phyloP scores from a whole-genome alignment of 2,329 filamentous ascomycete species.

The Fusarium poae region DNA sequence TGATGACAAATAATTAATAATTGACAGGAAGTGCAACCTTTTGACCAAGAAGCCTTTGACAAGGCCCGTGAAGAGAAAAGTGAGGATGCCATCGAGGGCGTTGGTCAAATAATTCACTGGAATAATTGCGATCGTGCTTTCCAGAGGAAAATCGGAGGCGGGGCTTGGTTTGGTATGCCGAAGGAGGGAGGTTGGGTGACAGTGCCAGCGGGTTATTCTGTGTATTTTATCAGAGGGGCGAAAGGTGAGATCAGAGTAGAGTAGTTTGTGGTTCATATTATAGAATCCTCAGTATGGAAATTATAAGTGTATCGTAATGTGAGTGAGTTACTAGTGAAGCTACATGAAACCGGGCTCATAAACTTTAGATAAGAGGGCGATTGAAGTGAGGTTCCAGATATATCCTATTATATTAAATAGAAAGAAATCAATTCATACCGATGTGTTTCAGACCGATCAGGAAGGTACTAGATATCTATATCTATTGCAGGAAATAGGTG shows the following conservation, averaged over 20 bases:
- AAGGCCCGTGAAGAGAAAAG: neutral
- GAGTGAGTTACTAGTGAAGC: too few species aligned
- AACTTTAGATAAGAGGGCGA: too few species aligned
- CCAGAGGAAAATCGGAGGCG: neutral
- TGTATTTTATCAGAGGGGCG: neutral
- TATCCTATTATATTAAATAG: too few species aligned
- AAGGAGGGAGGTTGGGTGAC: constrained; percentile 1
- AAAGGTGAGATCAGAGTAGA: neutral
- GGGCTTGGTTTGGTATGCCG: neutral
- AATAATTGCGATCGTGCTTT: neutral
- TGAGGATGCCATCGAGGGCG: neutral
- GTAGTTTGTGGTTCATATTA: neutral
- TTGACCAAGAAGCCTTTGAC: neutral
- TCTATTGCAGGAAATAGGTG: too few species aligned
- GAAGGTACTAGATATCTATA: too few species aligned
- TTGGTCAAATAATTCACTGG: constrained; percentile 13
- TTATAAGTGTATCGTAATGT: too few species aligned
- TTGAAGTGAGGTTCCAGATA: too few species aligned
- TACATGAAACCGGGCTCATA: too few species aligned
- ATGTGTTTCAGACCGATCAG: too few species aligned
- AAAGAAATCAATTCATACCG: too few species aligned
- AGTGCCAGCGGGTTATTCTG: neutral
- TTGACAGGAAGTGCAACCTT: neutral
- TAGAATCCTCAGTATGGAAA: too few species aligned
- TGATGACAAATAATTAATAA: neutral